Percentiles rank a stretch among this genome's conserved stretches.
Conservation (phyloP, 1,139 yeast species). For the Candida tetrigidarum region DNA sequence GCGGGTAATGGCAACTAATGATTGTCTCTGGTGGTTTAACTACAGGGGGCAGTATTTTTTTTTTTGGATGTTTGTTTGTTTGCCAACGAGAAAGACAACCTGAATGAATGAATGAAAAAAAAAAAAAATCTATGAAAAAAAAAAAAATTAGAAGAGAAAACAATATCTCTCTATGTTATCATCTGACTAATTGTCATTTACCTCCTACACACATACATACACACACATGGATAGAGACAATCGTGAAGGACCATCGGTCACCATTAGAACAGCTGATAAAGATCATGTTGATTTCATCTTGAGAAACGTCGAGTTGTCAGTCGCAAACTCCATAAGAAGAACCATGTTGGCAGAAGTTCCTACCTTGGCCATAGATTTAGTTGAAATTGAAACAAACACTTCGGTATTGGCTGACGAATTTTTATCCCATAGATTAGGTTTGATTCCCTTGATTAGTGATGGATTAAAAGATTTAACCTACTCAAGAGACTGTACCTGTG, state of each 20-base stretch:
- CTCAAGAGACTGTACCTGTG: slow-evolving; percentile 97
- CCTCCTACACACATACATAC: not conserved
- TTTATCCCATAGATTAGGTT: slow-evolving; percentile 89
- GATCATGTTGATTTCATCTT: slow-evolving; percentile 92
- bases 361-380: slow-evolving; percentile 92
- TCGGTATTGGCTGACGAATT: slow-evolving; percentile 97
- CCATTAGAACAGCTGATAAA: slow-evolving; percentile 81
- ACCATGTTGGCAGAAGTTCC: slow-evolving; percentile 97
- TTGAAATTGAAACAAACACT: slow-evolving; percentile 91
- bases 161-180: too few relatives aligned
- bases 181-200: too few relatives aligned
- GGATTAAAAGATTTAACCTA: slow-evolving; percentile 81
- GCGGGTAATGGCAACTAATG: too few relatives aligned
- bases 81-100: slow-evolving; percentile 2
- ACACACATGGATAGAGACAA: slow-evolving; percentile 43
- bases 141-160: slow-evolving; percentile 2
- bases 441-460: slow-evolving; percentile 84
- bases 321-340: slow-evolving; percentile 92
- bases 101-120: too few relatives aligned
- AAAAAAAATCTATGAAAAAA: slow-evolving; percentile 8
- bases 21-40: too few relatives aligned
- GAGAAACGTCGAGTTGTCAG: slow-evolving; percentile 83
- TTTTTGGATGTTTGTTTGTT: not conserved
- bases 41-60: too few relatives aligned
- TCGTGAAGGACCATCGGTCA: slow-evolving; percentile 70